Evolutionary conservation across 176 grass and related monocot genomes (phyloP), one percentile per base, ranked within the genome.

Genomic region (Saccharum officinarum): DNA sequence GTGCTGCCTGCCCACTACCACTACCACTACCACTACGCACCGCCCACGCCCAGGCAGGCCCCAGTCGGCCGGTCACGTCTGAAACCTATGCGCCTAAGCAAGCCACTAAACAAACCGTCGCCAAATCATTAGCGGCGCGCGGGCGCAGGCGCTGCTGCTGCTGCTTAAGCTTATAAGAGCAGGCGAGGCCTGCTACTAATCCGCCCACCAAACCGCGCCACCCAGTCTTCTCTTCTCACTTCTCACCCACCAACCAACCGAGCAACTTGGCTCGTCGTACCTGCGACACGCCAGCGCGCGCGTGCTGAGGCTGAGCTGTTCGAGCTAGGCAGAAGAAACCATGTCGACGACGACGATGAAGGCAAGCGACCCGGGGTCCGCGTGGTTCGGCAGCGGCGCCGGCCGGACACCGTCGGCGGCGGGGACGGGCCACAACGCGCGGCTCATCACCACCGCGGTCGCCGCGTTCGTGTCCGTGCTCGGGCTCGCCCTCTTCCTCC

Each of bases 291-390:
- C 39, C 57, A 79, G 23, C 80, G 22, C 52, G 52, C 79, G 37
- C 37, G 9, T 14, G 26, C 6, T 1, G 37, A 38, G 13, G 52
- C 52, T 55, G 52, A 62, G 4, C 59, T 28, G 70, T 8, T 17
- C n/a, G 57, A 61, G 57, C 25, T 5, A 65, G n/a, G 1, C 25
- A 28, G 25, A 64, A 26, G 4, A 12, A 5, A 50, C 82, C 80
- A 68, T 90, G 89, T 62, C 40, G 40, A 41, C 40, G 40, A 41
- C 57, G 14, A 15, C 73, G 57, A 28, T 40, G 69, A 90, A 75
- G 66, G 69, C 71, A 68, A 90, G 49, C 80, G 89, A 91, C 71
- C 89, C 89, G 11, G 89, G 89, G 4, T 91, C 89, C 31, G 89
- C 81, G 23, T 91, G 89, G 89, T 91, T 91, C 77, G 89, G 65